Evolutionary conservation across 2,329 filamentous ascomycete genomes (phyloP).

Genomic region (Colletotrichum higginsianum): DNA sequence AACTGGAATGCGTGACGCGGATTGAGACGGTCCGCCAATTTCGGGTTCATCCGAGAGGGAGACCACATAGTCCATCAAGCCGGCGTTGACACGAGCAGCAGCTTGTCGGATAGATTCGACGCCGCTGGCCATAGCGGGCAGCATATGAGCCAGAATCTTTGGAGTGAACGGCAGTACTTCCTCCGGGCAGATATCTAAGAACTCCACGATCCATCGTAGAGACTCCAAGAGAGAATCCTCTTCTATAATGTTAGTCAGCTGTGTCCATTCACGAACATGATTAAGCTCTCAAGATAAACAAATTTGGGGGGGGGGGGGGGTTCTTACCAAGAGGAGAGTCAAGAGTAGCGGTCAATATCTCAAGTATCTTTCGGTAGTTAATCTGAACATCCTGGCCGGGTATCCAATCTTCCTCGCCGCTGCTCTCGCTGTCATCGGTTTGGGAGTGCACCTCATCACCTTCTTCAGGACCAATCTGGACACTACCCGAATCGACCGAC

Average conservation of each 20-base stretch:
- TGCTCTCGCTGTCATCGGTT: constrained; percentile 69
- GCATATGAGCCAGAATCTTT: constrained; percentile 88
- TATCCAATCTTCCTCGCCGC: constrained; percentile 93
- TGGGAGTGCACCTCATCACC: constrained; percentile 73
- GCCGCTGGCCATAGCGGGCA: constrained; percentile 94
- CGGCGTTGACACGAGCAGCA: constrained; percentile 89
- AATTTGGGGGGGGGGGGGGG: constrained; percentile 32
- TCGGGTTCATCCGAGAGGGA: constrained; percentile 83
- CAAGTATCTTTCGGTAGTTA: constrained; percentile 90
- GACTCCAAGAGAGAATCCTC: constrained; percentile 94
- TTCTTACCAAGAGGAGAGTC: constrained; percentile 81
- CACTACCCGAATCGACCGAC: constrained; percentile 77
- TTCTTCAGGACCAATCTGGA: constrained; percentile 70
- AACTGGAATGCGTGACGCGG: constrained; percentile 59
- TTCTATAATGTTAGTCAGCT: constrained; percentile 65
- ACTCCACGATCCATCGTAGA: constrained; percentile 94
- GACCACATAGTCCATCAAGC: constrained; percentile 94
- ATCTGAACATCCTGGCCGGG: constrained; percentile 97
- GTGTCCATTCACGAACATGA: background rate
- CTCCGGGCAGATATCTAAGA: constrained; percentile 97
- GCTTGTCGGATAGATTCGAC: constrained; percentile 91
- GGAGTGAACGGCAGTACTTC: constrained; percentile 97
- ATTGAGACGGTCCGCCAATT: constrained; percentile 51
- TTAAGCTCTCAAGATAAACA: background rate
- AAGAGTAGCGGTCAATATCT: constrained; percentile 91